Base-by-base conservation (phyloP, 371 early-diverging fungal species). In the Apophysomyces ossiformis region DNA sequence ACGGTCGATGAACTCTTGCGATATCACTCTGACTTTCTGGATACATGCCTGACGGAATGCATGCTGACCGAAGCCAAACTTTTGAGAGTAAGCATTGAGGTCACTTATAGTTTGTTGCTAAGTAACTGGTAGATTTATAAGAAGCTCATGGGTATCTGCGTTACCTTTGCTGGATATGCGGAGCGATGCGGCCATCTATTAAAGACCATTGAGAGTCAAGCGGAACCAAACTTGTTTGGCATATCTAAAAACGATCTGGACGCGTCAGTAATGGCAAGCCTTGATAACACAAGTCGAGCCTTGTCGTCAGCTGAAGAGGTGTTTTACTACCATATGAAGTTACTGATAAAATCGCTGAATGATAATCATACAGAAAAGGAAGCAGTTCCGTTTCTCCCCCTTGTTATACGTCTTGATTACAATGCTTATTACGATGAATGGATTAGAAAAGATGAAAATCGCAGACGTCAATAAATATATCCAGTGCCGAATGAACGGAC, bases 1-100 rank as follows among this genome's bases (percentile, higher is more conserved):
- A 96, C 96, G 0, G 93, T 96, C 5, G 96, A 96, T 65, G 89
- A 95, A 47, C 87, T 98, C n/a, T 69, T 94, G 7, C 79, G 87
- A 63, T 75, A 85, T 37, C 97, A 96, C 74, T 83, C 86, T 11
- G 92, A 92, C 57, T 95, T 95, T 64, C 69, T 96, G 61, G 94
- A 96, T 67, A 85, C 89, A 4, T 95, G 95, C 59, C 77, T 98
- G 38, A 93, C 91, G 70, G 93, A 96, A 75, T 94, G 94, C 68
- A 94, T 96, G 89, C 75, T 97, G 58, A 94, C 93, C 12, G 91
- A 91, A 59, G 78, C 86, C 15, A 93, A 91, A 66, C 78, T 97
- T 18, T 76, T 95, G 62, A 82, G 87, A 71, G 93, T 94, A 85
- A 72, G 68, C 58, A 7, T 26, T 2, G 2, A 26, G 1, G 32